Evolutionary conservation across 1,139 yeast species (phyloP), one percentile per base, ranked within the genome.

Genomic region (Pichia sp.): DNA sequence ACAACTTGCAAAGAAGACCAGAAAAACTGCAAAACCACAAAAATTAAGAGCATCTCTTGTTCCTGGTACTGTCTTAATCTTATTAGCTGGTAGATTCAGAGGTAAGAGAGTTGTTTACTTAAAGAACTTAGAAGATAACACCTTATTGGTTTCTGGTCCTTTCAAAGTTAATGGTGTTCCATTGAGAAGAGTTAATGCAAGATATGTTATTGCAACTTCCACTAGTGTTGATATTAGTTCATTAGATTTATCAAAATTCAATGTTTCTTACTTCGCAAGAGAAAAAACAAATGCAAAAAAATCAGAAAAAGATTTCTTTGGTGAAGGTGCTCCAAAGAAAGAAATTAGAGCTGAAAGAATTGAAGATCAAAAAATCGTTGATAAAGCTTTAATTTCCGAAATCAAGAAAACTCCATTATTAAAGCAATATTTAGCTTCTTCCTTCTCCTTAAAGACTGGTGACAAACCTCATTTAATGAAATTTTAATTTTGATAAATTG

Each of bases 161-260:
- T 92, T 90, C 95, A 92, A 90, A 85, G 86, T 92, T 68, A 92
- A 92, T 78, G 98, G 98, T 81, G 98, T 92, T 64, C 98, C 98
- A 74, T 84, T 90, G 74, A 87, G 97, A 84, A 88, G 98, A 83
- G 97, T 92, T 63, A 92, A 92, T 76, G 86, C 97, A 66, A 88
- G 97, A 76, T 92, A 92, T 78, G 97, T 92, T 68, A 92, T 92
- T 76, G 97, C 97, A 69, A 92, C 98, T 70, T 89, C 97, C 63
- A 92, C 98, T 76, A 76, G 79, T 73, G 84, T 92, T 66, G 74
- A 81, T 62, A 81, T 89, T 64, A 78, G 79, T 53, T 76, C 83
- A 62, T 92, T 89, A 62, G 89, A 88, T 70, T 89, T 85, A 61
- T 78, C 88, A 67, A 92, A 92, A 77, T 92, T 86, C 84, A 78